Evolutionary conservation across 257 asterid genomes (phyloP).

Genomic region (Craterostigma plantagineum): DNA sequence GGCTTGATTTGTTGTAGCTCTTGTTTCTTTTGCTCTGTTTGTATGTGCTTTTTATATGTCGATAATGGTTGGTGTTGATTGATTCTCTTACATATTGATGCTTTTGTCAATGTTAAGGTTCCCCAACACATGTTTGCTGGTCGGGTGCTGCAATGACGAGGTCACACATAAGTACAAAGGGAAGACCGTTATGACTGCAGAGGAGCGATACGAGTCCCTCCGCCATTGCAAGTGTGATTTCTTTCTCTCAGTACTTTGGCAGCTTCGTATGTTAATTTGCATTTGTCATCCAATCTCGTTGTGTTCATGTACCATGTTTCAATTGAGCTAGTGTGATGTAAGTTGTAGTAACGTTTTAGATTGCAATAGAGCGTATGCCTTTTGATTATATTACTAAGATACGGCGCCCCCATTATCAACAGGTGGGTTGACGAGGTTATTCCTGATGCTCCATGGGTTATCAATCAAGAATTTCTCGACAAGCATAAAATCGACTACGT

Average conservation of each 20-base stretch:
- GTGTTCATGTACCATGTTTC: no score
- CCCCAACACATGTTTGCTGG: conserved; percentile 66
- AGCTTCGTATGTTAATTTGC: not conserved
- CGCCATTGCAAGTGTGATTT: conserved; percentile 79
- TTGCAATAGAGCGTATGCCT: not conserved
- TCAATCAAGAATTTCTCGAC: conserved; percentile 82
- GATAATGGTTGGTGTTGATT: no score
- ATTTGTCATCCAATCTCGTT: no score
- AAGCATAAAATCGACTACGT: conserved; percentile 68
- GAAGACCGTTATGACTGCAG: conserved; percentile 77
- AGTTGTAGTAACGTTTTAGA: no score
- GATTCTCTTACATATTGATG: no score
- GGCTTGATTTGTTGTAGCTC: no score
- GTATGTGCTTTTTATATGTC: not conserved
- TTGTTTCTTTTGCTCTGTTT: no score
- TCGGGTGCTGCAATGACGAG: conserved; percentile 89
- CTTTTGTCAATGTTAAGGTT: conserved; percentile 21
- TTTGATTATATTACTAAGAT: not conserved
- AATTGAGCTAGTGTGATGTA: not conserved
- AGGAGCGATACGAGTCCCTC: conserved; percentile 85
- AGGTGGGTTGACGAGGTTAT: conserved; percentile 99
- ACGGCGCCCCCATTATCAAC: not conserved
- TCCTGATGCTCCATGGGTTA: conserved; percentile 96
- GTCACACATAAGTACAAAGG: conserved; percentile 84
- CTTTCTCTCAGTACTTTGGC: not conserved